Percentiles rank a stretch among this genome's conserved stretches.
These are phyloP conservation scores for Plenodomus biglobosus DNA, from an alignment of 2,329 filamentous ascomycete genomes.

Conservation along the genomic window DNA sequence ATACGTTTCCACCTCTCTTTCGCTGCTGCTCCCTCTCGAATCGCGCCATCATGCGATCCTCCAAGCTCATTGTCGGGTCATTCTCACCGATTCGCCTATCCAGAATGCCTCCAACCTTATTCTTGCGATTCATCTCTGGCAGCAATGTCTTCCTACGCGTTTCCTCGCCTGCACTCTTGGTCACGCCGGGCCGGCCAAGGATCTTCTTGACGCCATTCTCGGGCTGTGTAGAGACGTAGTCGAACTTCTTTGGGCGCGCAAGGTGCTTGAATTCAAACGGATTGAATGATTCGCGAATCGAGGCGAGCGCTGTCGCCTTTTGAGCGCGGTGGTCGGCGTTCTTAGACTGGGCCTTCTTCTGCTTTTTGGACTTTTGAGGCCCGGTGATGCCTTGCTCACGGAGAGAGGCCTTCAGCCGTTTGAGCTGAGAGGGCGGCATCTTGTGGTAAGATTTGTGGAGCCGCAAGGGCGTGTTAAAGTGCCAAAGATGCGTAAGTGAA, in stretches of 20 bases:
- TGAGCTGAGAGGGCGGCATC: conserved; percentile 96
- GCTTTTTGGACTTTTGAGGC: conserved; percentile 93
- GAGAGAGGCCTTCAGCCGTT: conserved; percentile 89
- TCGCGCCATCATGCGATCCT: conserved; percentile 87
- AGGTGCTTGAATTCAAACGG: conserved; percentile 92
- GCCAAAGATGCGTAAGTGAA: conserved; percentile 1
- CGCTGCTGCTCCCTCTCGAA: conserved; percentile 86
- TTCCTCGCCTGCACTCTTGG: conserved; percentile 85
- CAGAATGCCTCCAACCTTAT: conserved; percentile 88
- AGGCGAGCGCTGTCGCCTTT: conserved; percentile 74
- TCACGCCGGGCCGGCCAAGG: conserved; percentile 75
- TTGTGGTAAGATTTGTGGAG: not conserved
- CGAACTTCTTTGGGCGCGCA: conserved; percentile 77
- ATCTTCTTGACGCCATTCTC: conserved; percentile 56
- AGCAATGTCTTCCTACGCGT: conserved; percentile 79
- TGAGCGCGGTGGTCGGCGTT: conserved; percentile 74
- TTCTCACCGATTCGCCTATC: conserved; percentile 96
- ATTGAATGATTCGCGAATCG: conserved; percentile 95
- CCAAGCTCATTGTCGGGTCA: conserved; percentile 88
- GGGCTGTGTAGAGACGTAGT: conserved; percentile 69
- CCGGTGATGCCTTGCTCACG: conserved; percentile 86
- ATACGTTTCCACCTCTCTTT: conserved; percentile 76
- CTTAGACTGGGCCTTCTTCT: conserved; percentile 71
- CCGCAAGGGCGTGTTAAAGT: conserved; percentile 1
- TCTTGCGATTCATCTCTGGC: conserved; percentile 84